A percentile compares a stretch with the other conserved stretches of the same genome.
Conservation (phyloP, 495 filamentous ascomycete genomes). For the Penicillium paxilli region DNA sequence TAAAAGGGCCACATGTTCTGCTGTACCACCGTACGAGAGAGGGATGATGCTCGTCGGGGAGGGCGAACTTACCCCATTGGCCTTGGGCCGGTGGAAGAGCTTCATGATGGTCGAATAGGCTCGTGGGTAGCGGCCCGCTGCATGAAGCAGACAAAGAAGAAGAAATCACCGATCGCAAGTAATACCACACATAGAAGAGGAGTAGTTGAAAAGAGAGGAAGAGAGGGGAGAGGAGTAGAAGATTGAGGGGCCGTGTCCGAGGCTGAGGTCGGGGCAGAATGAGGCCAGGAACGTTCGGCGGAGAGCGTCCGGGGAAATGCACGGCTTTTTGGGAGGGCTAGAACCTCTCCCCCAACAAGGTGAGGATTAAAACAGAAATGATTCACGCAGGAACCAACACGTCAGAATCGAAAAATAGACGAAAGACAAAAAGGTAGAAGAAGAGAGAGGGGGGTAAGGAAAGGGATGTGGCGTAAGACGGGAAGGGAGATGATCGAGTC, state of each 20-base stretch:
- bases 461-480: slow-evolving; percentile 2
- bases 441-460: slow-evolving; percentile 1
- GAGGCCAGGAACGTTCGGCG: slow-evolving; percentile 17
- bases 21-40: slow-evolving; percentile 15
- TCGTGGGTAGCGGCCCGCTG: slow-evolving; percentile 26
- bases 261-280: slow-evolving; percentile 15
- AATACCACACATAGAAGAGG: slow-evolving; percentile 13
- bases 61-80: slow-evolving; percentile 39
- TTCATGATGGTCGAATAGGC: slow-evolving; percentile 35
- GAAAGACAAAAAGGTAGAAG: too few species aligned
- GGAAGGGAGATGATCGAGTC: neutral
- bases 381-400: slow-evolving; percentile 10
- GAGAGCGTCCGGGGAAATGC: slow-evolving; percentile 24
- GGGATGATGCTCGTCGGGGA: slow-evolving; percentile 14
- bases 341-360: too few species aligned
- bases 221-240: slow-evolving; percentile 4
- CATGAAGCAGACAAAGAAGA: slow-evolving; percentile 28
- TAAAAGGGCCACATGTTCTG: slow-evolving; percentile 3
- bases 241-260: neutral
- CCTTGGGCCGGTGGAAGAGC: slow-evolving; percentile 44
- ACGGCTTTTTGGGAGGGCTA: neutral
- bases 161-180: neutral
- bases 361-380: too few species aligned
- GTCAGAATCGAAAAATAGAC: too few species aligned
- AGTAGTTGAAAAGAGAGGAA: neutral